A percentile compares a stretch with the other conserved stretches of the same genome.
Evolutionary conservation across 768 basidiomycete species (phyloP).

Genomic region (Cystofilobasidium macerans): DNA sequence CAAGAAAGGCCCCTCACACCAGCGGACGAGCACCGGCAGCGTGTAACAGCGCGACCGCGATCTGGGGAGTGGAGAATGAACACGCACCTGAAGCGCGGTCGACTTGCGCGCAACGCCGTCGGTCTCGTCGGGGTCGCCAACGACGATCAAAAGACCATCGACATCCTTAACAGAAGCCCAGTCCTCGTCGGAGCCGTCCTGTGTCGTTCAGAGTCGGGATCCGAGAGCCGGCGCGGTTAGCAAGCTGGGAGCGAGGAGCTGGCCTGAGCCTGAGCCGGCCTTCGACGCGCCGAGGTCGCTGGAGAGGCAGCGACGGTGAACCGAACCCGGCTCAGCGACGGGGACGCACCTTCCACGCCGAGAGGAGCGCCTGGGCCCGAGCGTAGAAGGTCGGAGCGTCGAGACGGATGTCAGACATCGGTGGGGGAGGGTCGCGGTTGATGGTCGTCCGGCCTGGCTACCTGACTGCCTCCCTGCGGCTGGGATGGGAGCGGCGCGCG

Average conservation of each 20-base stretch:
- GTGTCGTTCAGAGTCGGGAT: background rate
- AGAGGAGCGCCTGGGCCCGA: constrained; percentile 33
- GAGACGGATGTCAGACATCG: constrained; percentile 37
- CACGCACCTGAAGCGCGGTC: constrained; percentile 70
- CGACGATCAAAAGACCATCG: constrained; percentile 37
- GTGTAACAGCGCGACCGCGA: no score
- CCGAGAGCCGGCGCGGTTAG: background rate
- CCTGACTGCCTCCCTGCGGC: no score
- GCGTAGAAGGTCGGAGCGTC: constrained; percentile 34
- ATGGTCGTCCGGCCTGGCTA: no score
- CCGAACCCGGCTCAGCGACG: background rate
- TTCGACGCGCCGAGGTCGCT: background rate
- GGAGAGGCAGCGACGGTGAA: background rate
- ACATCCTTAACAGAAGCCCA: constrained; percentile 32
- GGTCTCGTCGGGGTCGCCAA: constrained; percentile 53
- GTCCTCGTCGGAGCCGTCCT: constrained; percentile 29
- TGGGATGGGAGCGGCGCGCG: no score
- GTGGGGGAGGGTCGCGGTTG: no score
- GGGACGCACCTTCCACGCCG: constrained; percentile 35
- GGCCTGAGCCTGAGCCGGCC: no score
- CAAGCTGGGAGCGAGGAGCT: no score
- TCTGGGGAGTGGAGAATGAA: background rate
- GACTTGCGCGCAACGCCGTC: constrained; percentile 66
- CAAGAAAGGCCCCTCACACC: no score
- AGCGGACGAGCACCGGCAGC: no score